Base-by-base conservation (phyloP, 306 rosid species). In the Prunus padus region DNA sequence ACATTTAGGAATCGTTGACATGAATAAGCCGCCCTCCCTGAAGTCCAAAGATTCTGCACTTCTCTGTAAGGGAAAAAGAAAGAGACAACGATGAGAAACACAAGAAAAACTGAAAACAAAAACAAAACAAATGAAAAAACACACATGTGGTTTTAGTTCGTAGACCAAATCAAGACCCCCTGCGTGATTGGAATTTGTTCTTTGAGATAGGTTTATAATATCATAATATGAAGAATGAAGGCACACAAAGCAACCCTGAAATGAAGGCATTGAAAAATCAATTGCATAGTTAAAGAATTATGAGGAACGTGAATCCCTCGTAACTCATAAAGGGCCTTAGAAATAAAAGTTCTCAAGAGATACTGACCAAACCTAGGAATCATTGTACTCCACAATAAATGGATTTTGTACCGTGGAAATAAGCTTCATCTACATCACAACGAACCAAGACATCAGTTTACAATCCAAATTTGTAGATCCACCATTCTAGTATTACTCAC, bases 321-420 rank as follows among this genome's bases (percentile, higher is more conserved):
- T 15, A 52, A 30, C 69, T 28, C 31, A 11, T n/a, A n/a, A n/a
- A n/a, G 5, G 25, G 31, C 15, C 71, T 33, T n/a, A 57, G 10
- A 5, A 56, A 56, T 20, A 66, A 73, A n/a, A 10, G 16, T 47
- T 55, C 14, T 12, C 15, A 30, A 3, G 14, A 8, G 69, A 72
- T 67, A 40, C 83, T 71, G 33, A 87, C 90, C 83, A 86, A 64
- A 87, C 90, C 88, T 87, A 85, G 25, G 91, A 82, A 81, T 87
- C 91, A 76, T 84, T 87, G 63, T 87, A 87, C 75, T 85, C 91
- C 71, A 87, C 89, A 37, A 87, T 87, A 80, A 85, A 87, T 23
- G 91, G 91, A 82, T 87, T 87, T 25, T 80, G 83, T 45, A 82
- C 89, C 52, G 76, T 76, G 42, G 87, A 87, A 61, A 85, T 85